Evolutionary conservation across 805 yeast species (phyloP), one percentile per base, ranked within the genome.

Genomic region (Tetrapisispora fleetii): DNA sequence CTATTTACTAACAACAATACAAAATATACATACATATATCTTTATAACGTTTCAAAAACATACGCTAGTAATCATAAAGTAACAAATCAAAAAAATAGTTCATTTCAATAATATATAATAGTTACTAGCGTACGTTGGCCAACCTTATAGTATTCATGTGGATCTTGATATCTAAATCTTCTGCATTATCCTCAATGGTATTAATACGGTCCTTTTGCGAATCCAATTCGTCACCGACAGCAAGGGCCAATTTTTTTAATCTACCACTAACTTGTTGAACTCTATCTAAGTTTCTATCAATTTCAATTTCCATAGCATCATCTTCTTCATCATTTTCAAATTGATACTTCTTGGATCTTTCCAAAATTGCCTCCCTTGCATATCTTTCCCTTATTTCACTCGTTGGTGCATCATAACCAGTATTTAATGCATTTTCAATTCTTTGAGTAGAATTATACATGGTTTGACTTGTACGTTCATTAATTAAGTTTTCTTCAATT

Each of bases 261-360:
- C 88, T 78, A 45, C 74, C 73, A 30, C 95, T 78, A 50, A 83
- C 77, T 35, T 73, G 73, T 14, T 78, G 76, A 43, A 93, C 83
- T 62, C 83, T 87, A 56, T 85, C 90, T 65, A 91, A 71, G 59
- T 91, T 91, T 54, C 75, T 70, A 47, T 88, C 89, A 55, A 89
- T 78, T 65, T 89, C 95, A 54, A 81, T 77, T 60, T 91, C 98
- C 78, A 88, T 78, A 54, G 81, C 91, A 58, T 89, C 95, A 65
- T 91, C 98, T 63, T 90, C 96, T 45, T 81, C 79, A 65, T 90
- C 97, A 43, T 83, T 85, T 60, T 87, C 96, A 57, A 87, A 85
- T 58, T 85, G 85, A 66, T 83, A 88, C 53, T 79, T 69, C 48
- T 78, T 70, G 2, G 93, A 83, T 37, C 80, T 81, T 21, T 71